A percentile compares a stretch with the other conserved stretches of the same genome.
Conservation (phyloP, 352 stramenopile species). For the Phytophthora vignae region DNA sequence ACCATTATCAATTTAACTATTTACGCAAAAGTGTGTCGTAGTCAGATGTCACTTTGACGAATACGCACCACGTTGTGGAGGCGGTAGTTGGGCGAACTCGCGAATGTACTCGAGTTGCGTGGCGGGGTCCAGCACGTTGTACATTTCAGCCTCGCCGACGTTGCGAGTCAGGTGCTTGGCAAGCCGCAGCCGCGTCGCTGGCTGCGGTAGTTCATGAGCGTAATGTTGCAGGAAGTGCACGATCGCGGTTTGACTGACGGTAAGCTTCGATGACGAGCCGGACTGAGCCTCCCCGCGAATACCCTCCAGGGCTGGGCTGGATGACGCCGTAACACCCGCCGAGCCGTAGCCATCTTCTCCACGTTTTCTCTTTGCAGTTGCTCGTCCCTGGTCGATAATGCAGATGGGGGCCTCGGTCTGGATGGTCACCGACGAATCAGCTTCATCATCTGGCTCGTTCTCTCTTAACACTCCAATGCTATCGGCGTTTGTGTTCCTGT, state of each 20-base stretch:
- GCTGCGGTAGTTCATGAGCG: conserved; percentile 35
- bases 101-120: conserved; percentile 52
- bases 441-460: conserved; percentile 4
- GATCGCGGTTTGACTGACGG: conserved; percentile 52
- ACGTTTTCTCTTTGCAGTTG: conserved; percentile 35
- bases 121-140: conserved; percentile 63
- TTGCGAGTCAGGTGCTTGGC: conserved; percentile 59
- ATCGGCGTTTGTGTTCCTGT: not conserved
- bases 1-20: not conserved
- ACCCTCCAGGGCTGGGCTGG: not conserved
- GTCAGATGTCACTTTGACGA: not conserved
- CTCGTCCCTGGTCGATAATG: not conserved
- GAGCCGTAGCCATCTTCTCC: not conserved
- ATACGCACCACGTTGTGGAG: no score
- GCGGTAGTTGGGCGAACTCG: conserved; percentile 35
- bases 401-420: not conserved
- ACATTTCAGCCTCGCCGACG: conserved; percentile 62
- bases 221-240: conserved; percentile 51
- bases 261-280: conserved; percentile 17
- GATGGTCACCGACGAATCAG: not conserved
- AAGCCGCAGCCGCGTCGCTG: conserved; percentile 42
- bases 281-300: not conserved
- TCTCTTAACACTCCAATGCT: not conserved
- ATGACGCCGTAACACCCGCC: not conserved
- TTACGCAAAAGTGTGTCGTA: not conserved